Percentiles rank a stretch among this genome's conserved stretches.
phyloP scores from a whole-genome alignment of 306 rosid genomes.

The Cucurbita maxima region DNA sequence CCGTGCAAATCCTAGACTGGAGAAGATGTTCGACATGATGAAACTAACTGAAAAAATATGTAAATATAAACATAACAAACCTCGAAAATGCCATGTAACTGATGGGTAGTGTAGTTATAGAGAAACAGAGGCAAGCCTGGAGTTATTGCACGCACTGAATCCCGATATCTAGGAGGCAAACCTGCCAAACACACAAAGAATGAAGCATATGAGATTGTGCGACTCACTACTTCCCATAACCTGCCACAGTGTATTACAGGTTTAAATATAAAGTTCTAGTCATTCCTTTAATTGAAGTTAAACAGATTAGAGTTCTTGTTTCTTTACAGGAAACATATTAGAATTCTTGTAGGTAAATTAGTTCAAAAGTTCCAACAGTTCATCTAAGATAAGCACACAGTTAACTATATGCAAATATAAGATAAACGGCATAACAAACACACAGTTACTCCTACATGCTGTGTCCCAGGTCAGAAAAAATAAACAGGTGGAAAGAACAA shows the following conservation, averaged over 20 bases:
- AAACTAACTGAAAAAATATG: neutral
- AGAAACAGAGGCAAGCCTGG: slow-evolving; percentile 90
- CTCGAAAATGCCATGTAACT: slow-evolving; percentile 91
- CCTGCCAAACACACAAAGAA: slow-evolving; percentile 30
- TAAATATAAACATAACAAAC: slow-evolving; percentile 19
- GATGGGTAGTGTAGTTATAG: slow-evolving; percentile 93
- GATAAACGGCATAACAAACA: neutral
- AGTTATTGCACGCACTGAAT: slow-evolving; percentile 89
- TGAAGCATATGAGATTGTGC: neutral
- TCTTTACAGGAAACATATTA: neutral
- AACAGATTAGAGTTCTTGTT: no score
- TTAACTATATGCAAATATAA: neutral
- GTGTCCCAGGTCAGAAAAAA: neutral
- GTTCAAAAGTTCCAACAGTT: neutral
- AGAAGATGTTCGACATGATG: neutral
- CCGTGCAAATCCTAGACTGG: neutral
- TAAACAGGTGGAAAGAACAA: neutral
- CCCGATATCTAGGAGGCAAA: slow-evolving; percentile 93
- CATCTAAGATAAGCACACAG: neutral
- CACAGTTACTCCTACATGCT: neutral
- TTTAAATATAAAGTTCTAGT: no score
- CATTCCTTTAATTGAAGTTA: no score
- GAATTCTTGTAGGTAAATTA: neutral
- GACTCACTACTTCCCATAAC: no score
- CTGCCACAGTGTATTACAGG: no score